phyloP scores from a whole-genome alignment of 2,329 filamentous ascomycete genomes.

The Cadophora sp. region DNA sequence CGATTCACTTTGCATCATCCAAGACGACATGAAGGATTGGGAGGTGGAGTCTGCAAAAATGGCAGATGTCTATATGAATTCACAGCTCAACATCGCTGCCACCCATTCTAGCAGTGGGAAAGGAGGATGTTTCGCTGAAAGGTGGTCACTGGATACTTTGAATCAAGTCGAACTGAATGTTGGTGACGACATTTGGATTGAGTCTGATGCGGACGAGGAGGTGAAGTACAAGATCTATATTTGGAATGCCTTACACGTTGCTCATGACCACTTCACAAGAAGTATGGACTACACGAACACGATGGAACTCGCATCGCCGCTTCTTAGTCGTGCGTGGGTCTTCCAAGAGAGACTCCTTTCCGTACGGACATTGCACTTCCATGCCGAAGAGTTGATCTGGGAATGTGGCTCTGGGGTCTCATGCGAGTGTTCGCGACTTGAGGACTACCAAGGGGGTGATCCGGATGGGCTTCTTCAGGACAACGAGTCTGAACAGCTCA shows the following conservation, averaged over 20 bases:
- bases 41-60: constrained; percentile 19
- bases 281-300: not conserved
- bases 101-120: constrained; percentile 2
- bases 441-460: not conserved
- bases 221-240: not conserved
- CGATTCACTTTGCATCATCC: constrained; percentile 30
- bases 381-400: not conserved
- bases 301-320: not conserved
- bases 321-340: constrained; percentile 3
- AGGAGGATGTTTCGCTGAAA: constrained; percentile 3
- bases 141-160: not conserved
- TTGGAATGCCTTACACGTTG: not conserved
- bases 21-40: constrained; percentile 22
- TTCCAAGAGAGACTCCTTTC: constrained; percentile 5
- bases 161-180: not conserved
- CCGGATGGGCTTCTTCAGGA: not conserved
- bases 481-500: not conserved
- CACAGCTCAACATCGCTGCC: constrained; percentile 21
- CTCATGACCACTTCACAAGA: not conserved
- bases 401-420: not conserved
- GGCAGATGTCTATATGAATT: constrained; percentile 18
- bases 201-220: not conserved
- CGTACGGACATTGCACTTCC: not conserved
- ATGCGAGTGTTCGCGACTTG: not conserved
- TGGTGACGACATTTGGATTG: not conserved